A percentile compares a stretch with the other conserved stretches of the same genome.
phyloP scores from a whole-genome alignment of 2,329 filamentous ascomycete species.

The Penicillium sp. region DNA sequence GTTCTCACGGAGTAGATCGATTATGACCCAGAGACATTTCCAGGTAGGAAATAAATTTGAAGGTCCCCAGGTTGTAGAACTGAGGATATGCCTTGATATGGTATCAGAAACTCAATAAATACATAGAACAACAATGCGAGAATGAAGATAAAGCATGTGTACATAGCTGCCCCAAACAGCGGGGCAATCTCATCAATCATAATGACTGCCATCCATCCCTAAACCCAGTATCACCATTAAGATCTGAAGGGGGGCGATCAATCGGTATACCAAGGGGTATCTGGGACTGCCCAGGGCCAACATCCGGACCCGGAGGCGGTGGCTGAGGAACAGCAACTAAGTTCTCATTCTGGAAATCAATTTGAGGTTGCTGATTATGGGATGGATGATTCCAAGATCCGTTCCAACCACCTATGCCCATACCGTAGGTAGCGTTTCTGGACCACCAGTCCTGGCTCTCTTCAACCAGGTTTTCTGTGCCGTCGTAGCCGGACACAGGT shows the following conservation, averaged over 20 bases:
- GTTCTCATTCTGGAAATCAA: constrained; percentile 12
- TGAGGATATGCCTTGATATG: not conserved
- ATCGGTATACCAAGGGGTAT: constrained; percentile 1
- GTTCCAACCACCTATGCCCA: constrained; percentile 64
- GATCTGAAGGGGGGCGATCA: not conserved
- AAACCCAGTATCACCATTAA: constrained; percentile 3
- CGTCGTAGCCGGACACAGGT: constrained; percentile 58
- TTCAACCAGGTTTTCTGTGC: constrained; percentile 61
- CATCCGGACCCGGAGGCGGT: not conserved
- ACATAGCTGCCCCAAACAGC: not conserved
- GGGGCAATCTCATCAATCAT: not conserved
- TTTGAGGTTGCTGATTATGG: constrained; percentile 7
- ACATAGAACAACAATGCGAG: not conserved
- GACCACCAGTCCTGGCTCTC: constrained; percentile 68
- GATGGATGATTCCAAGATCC: constrained; percentile 30
- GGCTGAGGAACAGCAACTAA: constrained; percentile 2
- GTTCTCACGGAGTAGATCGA: not conserved
- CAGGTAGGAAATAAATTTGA: not conserved
- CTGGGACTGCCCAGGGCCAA: constrained; percentile 2
- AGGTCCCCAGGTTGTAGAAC: not conserved
- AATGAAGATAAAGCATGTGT: not conserved
- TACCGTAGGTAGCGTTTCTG: constrained; percentile 60
- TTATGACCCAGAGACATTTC: not conserved
- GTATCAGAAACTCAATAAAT: constrained; percentile 1
- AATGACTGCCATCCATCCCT: constrained; percentile 18